phyloP scores from a whole-genome alignment of 768 basidiomycete species.

The Pulveroboletus frians region DNA sequence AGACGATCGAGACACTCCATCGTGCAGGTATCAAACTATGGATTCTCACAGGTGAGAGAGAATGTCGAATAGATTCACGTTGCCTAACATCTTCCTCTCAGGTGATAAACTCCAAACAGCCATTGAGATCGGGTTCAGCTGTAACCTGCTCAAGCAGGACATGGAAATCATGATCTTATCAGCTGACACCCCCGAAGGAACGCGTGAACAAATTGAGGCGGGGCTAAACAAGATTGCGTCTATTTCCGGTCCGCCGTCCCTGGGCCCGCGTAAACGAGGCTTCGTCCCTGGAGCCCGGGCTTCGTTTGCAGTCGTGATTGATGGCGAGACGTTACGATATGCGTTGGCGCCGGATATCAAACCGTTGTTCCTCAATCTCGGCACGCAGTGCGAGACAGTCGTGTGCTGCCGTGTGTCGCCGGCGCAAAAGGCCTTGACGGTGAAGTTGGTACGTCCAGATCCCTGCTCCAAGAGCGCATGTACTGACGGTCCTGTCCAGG shows the following conservation, averaged over 20 bases:
- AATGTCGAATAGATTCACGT: not conserved
- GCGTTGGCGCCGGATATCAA: slow-evolving; percentile 77
- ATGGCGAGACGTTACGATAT: slow-evolving; percentile 85
- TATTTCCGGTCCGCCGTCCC: slow-evolving; percentile 67
- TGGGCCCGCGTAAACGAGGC: slow-evolving; percentile 56
- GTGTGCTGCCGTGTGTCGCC: slow-evolving; percentile 98
- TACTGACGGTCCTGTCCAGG: slow-evolving; percentile 38
- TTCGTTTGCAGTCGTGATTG: slow-evolving; percentile 92
- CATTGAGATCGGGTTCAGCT: slow-evolving; percentile 94
- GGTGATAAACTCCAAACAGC: slow-evolving; percentile 98
- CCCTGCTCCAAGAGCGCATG: not conserved
- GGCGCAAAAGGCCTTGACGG: slow-evolving; percentile 95
- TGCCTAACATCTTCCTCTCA: slow-evolving; percentile 19
- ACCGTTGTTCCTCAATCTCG: slow-evolving; percentile 81
- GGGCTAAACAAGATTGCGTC: slow-evolving; percentile 94
- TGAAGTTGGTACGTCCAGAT: slow-evolving; percentile 64
- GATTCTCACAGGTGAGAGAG: slow-evolving; percentile 80
- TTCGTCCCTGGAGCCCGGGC: slow-evolving; percentile 61
- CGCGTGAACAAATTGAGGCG: slow-evolving; percentile 84
- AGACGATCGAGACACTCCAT: slow-evolving; percentile 89
- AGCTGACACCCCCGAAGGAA: slow-evolving; percentile 66
- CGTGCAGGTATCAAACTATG: slow-evolving; percentile 95
- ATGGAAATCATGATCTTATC: slow-evolving; percentile 99
- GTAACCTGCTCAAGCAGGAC: slow-evolving; percentile 87
- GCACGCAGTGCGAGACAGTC: slow-evolving; percentile 95